Percentiles rank a stretch among this genome's conserved stretches.
Conservation (phyloP, 805 yeast genomes). For the Spathaspora sp. region DNA sequence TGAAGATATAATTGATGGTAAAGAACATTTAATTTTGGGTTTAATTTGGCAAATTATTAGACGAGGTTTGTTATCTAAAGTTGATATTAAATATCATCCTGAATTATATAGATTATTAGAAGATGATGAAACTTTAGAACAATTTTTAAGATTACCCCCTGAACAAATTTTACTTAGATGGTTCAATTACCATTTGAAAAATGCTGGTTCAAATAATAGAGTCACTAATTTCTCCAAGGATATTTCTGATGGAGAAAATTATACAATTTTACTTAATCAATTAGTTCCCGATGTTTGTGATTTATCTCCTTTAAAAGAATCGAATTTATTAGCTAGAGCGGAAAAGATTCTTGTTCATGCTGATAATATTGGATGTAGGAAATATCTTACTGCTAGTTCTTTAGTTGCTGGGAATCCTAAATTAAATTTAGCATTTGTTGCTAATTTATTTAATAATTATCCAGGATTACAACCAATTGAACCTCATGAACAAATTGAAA, state of each 20-base stretch:
- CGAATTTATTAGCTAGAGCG: conserved; percentile 75
- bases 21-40: conserved; percentile 87
- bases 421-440: conserved; percentile 94
- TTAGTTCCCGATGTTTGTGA: conserved; percentile 82
- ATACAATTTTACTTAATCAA: conserved; percentile 85
- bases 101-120: conserved; percentile 91
- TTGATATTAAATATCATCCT: conserved; percentile 94
- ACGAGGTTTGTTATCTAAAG: conserved; percentile 90
- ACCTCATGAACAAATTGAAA: conserved; percentile 86
- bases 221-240: conserved; percentile 85
- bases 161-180: conserved; percentile 95
- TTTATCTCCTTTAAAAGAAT: conserved; percentile 73
- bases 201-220: conserved; percentile 84
- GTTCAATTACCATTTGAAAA: conserved; percentile 94
- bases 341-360: conserved; percentile 84
- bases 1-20: conserved; percentile 92
- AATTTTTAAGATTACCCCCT: conserved; percentile 93
- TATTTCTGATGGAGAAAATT: conserved; percentile 92
- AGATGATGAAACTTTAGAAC: conserved; percentile 96
- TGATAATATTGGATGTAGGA: conserved; percentile 87
- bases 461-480: conserved; percentile 96
- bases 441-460: conserved; percentile 91
- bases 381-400: conserved; percentile 90
- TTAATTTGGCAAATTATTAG: conserved; percentile 96
- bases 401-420: conserved; percentile 95